Evolutionary conservation across 2,329 filamentous ascomycete genomes (phyloP).

Genomic region (Emmonsiellopsis sp.): DNA sequence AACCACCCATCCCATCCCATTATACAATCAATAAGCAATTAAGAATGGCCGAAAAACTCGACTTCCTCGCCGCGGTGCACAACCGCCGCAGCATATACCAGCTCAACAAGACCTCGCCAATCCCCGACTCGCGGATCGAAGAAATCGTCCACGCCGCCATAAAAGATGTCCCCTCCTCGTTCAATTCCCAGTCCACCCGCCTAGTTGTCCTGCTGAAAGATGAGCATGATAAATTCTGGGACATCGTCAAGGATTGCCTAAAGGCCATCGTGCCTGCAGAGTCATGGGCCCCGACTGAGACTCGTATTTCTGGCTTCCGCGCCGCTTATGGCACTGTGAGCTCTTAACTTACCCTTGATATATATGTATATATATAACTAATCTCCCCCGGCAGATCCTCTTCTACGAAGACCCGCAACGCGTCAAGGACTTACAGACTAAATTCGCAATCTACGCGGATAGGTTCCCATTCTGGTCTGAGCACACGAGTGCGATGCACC

Average conservation of each 20-base stretch:
- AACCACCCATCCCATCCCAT: too few relatives aligned
- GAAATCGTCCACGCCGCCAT: background rate
- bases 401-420: background rate
- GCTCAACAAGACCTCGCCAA: background rate
- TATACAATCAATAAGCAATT: too few relatives aligned
- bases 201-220: conserved; percentile 45
- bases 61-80: too few relatives aligned
- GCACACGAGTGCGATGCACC: conserved; percentile 29
- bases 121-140: background rate
- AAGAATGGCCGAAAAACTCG: too few relatives aligned
- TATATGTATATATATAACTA: background rate
- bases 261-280: background rate
- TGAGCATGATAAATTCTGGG: background rate
- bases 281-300: background rate
- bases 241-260: background rate
- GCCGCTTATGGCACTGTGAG: background rate
- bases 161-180: conserved; percentile 53
- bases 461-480: background rate
- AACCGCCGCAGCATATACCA: background rate
- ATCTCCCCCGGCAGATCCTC: background rate
- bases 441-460: background rate
- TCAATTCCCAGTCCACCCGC: conserved; percentile 74
- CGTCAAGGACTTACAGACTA: background rate
- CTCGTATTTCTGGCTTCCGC: background rate
- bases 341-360: background rate